These are phyloP conservation scores for Isoetes engelmannii DNA, from an alignment of 83 land plant species.

Conservation along the genomic window DNA sequence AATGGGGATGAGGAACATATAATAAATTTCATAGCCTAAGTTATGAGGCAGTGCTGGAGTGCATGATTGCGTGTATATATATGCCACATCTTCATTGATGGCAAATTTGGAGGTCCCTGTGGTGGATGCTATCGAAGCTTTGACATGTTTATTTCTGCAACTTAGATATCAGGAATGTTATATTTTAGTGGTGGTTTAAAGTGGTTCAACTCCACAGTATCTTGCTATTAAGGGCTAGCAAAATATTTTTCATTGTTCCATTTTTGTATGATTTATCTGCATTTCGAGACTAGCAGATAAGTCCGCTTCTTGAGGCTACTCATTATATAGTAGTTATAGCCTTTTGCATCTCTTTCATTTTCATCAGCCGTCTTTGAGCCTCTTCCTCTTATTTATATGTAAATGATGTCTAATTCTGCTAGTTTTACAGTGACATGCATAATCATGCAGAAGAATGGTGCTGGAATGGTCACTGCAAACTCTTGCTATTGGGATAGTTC, in stretches of 20 bases:
- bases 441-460: slow-evolving; percentile 46
- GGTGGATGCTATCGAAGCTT: neutral
- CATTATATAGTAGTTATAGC: no score
- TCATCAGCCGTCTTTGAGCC: no score
- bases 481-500: slow-evolving; percentile 36
- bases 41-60: neutral
- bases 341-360: no score
- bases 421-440: slow-evolving; percentile 30
- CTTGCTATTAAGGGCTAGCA: neutral
- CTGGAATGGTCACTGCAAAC: slow-evolving; percentile 42
- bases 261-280: no score
- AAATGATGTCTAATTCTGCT: neutral
- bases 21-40: neutral
- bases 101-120: neutral
- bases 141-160: neutral
- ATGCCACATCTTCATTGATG: neutral
- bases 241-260: neutral
- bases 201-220: neutral
- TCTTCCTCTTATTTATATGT: neutral
- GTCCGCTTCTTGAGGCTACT: neutral
- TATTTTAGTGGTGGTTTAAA: no score
- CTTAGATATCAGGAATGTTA: no score
- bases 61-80: neutral
- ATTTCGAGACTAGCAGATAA: neutral
- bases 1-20: neutral